Conservation (phyloP, 495 filamentous ascomycete genomes). For the Rostrohypoxylon terebratum region DNA sequence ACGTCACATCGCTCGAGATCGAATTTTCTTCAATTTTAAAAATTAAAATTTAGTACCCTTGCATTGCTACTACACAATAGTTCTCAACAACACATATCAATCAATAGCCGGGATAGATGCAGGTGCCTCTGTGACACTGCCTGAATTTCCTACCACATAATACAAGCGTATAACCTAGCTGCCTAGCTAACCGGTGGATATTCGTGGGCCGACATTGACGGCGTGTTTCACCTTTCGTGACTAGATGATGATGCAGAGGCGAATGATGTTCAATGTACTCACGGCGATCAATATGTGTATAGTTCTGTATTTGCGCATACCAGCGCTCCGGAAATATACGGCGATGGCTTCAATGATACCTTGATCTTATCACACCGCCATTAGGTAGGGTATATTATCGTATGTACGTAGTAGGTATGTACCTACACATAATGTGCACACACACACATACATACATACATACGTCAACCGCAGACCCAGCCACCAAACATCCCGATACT, state of each 20-base stretch:
- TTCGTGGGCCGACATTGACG: conserved; percentile 28
- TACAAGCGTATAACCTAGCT: conserved; percentile 10
- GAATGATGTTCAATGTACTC: conserved; percentile 3
- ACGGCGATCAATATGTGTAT: neutral
- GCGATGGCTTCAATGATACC: conserved; percentile 19
- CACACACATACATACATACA: neutral
- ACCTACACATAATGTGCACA: neutral
- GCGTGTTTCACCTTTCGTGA: conserved; percentile 38
- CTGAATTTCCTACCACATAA: conserved; percentile 9
- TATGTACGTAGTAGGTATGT: conserved; percentile 5
- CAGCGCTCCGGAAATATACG: conserved; percentile 4
- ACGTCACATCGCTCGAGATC: conserved; percentile 8
- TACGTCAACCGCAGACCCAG: conserved; percentile 26
- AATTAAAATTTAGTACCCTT: neutral
- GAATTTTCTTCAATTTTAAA: neutral
- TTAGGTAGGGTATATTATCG: conserved; percentile 19
- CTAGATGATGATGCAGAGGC: conserved; percentile 5
- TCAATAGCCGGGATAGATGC: conserved; percentile 10
- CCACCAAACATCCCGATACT: conserved; percentile 24
- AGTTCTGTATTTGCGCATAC: neutral
- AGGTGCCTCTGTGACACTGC: conserved; percentile 38
- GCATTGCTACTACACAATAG: conserved; percentile 12
- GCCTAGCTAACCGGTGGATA: conserved; percentile 23
- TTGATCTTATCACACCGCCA: conserved; percentile 44
- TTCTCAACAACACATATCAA: conserved; percentile 16